Base-by-base conservation (phyloP, 2,329 filamentous ascomycete genomes). In the Macrophomina pseudophaseolina region DNA sequence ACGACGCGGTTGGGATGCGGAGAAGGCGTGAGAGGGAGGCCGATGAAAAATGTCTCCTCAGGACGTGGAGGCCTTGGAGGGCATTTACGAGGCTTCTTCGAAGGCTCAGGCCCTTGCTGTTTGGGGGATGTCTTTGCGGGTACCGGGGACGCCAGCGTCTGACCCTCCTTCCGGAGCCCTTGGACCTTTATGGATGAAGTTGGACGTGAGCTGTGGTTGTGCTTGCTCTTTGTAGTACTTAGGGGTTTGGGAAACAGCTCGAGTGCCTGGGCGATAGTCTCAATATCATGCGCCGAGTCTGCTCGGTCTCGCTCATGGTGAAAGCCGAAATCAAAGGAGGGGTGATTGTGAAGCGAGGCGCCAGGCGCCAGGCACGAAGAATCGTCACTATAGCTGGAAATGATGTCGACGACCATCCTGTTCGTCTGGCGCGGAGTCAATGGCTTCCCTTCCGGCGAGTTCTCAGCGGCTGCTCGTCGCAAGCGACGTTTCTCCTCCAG, bases 211-310 rank as follows among this genome's bases (percentile, higher is more conserved):
- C 28, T 35, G 33, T 44, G 16, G 46, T 18, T 35, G 4, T 23
- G 7, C 5, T 40, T 53, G 35, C 14, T 60, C 35, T 51, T 51
- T 32, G 30, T n/a, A 38, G n/a, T 16, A 3, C 30, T 6, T n/a
- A 42, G 18, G n/a, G 51, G 51, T 23, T 49, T 18, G 18, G 48
- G 60, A 40, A 48, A 53, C 23, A 53, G 38, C n/a, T 60, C 46
- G 23, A 66, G 44, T 9, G 53, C 46, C 18, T 66, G 40, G 11
- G 53, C 53, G 3, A 66, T 51, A 28, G 46, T 49, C 30, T 59
- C 53, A 28, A 59, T 59, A 18, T 66, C 64, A 32, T 66, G 64
- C 11, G 64, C 64, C 23, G 64, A 66, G 48, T 66, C 64, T 42
- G 64, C 64, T n/a, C 64, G 38, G 38, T 66, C 48, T 6, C 64